Conservation (phyloP, 2,329 filamentous ascomycete genomes). For the Pseudogymnoascus sp. region DNA sequence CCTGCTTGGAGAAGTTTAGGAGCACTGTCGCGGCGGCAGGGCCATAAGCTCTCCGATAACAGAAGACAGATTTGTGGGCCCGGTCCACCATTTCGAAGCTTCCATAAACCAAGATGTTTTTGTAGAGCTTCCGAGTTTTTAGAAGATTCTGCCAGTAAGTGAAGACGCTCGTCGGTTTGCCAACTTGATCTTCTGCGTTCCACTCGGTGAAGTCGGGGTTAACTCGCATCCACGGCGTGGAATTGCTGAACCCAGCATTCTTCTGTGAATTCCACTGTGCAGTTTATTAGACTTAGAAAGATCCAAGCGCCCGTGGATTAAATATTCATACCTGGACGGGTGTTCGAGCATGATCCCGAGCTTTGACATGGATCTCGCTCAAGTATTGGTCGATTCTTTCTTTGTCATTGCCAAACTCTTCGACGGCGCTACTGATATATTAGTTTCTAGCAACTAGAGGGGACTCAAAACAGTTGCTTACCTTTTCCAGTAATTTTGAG, state of each 20-base stretch:
- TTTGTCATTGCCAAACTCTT: slow-evolving; percentile 30
- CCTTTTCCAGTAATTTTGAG: slow-evolving; percentile 41
- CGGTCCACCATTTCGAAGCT: slow-evolving; percentile 49
- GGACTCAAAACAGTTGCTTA: slow-evolving; percentile 17
- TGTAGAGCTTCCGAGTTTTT: slow-evolving; percentile 49
- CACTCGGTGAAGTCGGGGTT: slow-evolving; percentile 55
- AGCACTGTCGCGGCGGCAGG: slow-evolving; percentile 26
- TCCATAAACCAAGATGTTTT: slow-evolving; percentile 61
- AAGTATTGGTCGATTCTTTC: slow-evolving; percentile 33
- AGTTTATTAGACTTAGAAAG: neutral
- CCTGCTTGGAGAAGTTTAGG: slow-evolving; percentile 21
- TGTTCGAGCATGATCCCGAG: slow-evolving; percentile 61
- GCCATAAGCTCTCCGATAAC: slow-evolving; percentile 39
- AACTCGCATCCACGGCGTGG: slow-evolving; percentile 62
- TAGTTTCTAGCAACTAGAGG: slow-evolving; percentile 17
- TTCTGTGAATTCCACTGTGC: slow-evolving; percentile 53
- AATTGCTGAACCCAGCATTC: slow-evolving; percentile 58
- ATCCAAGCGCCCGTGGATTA: slow-evolving; percentile 8
- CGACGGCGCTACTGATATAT: slow-evolving; percentile 25
- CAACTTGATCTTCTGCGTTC: slow-evolving; percentile 52
- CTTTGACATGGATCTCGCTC: slow-evolving; percentile 49
- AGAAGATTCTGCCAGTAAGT: slow-evolving; percentile 55
- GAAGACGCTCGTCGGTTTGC: slow-evolving; percentile 45
- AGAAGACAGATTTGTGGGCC: slow-evolving; percentile 47
- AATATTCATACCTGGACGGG: slow-evolving; percentile 41